A percentile compares a stretch with the other conserved stretches of the same genome.
phyloP scores from a whole-genome alignment of 306 rosid species.

The Macrotyloma uniflorum region DNA sequence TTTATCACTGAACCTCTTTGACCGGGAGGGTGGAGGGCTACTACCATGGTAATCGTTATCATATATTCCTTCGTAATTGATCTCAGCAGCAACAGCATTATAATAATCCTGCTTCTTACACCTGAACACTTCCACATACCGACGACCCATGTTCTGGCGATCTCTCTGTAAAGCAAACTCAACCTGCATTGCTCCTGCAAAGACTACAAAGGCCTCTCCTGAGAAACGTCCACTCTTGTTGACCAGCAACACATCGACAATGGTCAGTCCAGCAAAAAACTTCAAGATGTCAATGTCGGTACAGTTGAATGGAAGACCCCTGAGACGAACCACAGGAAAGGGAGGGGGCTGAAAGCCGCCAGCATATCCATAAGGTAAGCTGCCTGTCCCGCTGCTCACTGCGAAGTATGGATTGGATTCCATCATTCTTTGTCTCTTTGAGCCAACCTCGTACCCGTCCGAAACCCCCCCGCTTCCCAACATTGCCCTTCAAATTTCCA shows the following conservation, averaged over 20 bases:
- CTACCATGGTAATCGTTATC: conserved; percentile 86
- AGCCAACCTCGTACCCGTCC: conserved; percentile 99
- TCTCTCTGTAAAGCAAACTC: conserved; percentile 92
- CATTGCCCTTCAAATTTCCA: conserved; percentile 96
- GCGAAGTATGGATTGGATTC: conserved; percentile 99
- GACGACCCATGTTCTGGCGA: conserved; percentile 94
- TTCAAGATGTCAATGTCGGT: conserved; percentile 90
- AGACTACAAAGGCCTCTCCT: conserved; percentile 95
- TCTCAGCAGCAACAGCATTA: conserved; percentile 87
- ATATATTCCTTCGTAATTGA: conserved; percentile 81
- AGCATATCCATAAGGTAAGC: conserved; percentile 51
- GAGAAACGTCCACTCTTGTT: conserved; percentile 95
- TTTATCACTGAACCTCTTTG: conserved; percentile 86
- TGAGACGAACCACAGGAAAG: conserved; percentile 94
- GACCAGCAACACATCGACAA: conserved; percentile 93
- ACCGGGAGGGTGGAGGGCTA: conserved; percentile 90
- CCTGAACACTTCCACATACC: conserved; percentile 94
- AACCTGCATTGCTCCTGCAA: conserved; percentile 93
- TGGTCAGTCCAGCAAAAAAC: conserved; percentile 94
- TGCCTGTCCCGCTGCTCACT: conserved; percentile 85
- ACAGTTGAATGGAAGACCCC: conserved; percentile 99
- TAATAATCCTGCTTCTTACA: conserved; percentile 97
- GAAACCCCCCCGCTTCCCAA: conserved; percentile 99
- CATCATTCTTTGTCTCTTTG: conserved; percentile 99
- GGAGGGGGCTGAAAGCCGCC: conserved; percentile 56